Base-by-base conservation (phyloP, 129 eudicot genomes). In the Pseudognaphalium luteoalbum region DNA sequence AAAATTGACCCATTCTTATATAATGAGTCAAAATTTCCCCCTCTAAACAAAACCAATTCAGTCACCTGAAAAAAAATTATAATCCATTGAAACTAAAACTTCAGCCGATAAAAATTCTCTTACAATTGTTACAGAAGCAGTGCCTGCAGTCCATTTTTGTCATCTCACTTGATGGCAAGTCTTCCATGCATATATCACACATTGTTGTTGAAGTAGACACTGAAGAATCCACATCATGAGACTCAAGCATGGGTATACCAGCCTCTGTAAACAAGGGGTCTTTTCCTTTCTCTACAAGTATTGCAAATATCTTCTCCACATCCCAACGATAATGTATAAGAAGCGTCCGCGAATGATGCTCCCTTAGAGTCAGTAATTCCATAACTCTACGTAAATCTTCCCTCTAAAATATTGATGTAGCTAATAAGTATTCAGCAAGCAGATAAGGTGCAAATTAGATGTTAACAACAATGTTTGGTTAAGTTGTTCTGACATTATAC, bases 111-210 rank as follows among this genome's bases (percentile, higher is more conserved):
- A 33, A 71, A 58, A 30, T 68, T 61, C 17, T 14, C 98, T 94
- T 86, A 94, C 98, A 94, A 52, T 62, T 78, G 81, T 94, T 91
- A 87, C 98, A 94, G 77, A 87, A 94, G 90, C 88, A 87, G 77
- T 94, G 98, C 44, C 96, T 91, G 77, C 98, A 94, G 60, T 91
- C 98, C 97, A 94, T 94, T 79, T 67, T 85, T 47, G 98, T 94
- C 80, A 58, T 78, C 73, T 88, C 90, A 25, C 80, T 73, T 34
- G 82, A 84, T 42, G 87, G 85, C 66, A 88, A 82, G 17, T 94
- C 98, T 56, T 94, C 98, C 75, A 94, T 91, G 82, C 98, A 94
- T 66, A 94, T 91, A 67, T 79, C 74, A 73, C 98, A 94, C 85
- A 76, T 83, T 15, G 80, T 75, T 69, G 80, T 80, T 69, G 89